phyloP scores from a whole-genome alignment of 192 early-diverging fungal genomes.

The Coemansia sp. region DNA sequence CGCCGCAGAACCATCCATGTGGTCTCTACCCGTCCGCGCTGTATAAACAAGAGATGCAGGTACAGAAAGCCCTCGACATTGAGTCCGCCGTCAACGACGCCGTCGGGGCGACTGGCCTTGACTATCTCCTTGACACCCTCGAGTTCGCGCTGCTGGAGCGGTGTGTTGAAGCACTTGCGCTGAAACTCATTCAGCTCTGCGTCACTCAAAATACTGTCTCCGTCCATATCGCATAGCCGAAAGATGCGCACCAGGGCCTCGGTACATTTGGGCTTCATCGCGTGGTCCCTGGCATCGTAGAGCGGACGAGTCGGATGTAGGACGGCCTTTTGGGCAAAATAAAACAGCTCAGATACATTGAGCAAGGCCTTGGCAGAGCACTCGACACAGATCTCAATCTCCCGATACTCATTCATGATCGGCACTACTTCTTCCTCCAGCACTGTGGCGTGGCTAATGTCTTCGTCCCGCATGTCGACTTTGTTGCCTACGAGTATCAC shows the following conservation, averaged over 20 bases:
- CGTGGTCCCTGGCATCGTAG: slow-evolving; percentile 92
- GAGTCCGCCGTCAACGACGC: slow-evolving; percentile 83
- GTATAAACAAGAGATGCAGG: slow-evolving; percentile 95
- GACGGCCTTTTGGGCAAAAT: slow-evolving; percentile 99
- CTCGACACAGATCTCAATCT: slow-evolving; percentile 99
- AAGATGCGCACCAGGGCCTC: slow-evolving; percentile 95
- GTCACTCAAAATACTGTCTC: slow-evolving; percentile 90
- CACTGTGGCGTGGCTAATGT: slow-evolving; percentile 77
- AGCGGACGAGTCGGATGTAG: slow-evolving; percentile 95
- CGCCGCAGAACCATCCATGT: slow-evolving; percentile 96
- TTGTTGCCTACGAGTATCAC: slow-evolving; percentile 74
- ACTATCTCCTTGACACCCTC: slow-evolving; percentile 97
- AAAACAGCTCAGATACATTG: slow-evolving; percentile 99
- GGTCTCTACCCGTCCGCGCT: slow-evolving; percentile 95
- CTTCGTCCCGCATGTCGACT: slow-evolving; percentile 62
- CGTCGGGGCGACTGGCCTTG: slow-evolving; percentile 81
- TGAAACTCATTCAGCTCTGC: slow-evolving; percentile 94
- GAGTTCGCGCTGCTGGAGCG: slow-evolving; percentile 92
- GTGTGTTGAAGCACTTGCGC: slow-evolving; percentile 96
- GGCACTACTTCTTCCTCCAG: slow-evolving; percentile 95
- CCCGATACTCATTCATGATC: slow-evolving; percentile 99
- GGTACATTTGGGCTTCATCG: slow-evolving; percentile 84
- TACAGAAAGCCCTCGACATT: slow-evolving; percentile 95
- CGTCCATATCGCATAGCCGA: slow-evolving; percentile 92
- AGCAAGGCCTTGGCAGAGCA: slow-evolving; percentile 95